Percentiles rank a stretch among this genome's conserved stretches.
Conservation (phyloP, 768 basidiomycete species). For the Russula sp. region DNA sequence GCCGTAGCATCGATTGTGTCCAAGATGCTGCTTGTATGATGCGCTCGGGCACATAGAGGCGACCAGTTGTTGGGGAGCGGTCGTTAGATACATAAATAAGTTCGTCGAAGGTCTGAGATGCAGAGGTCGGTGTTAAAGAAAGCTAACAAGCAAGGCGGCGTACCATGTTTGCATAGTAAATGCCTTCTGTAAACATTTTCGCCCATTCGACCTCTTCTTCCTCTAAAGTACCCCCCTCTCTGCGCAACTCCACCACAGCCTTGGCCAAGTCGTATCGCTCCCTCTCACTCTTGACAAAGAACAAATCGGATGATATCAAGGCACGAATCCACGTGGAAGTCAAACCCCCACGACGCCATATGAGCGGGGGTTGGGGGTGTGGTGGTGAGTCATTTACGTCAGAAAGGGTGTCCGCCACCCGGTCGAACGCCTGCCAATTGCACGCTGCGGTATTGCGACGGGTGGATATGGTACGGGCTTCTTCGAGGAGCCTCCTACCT, state of each 20-base stretch:
- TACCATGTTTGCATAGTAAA: constrained; percentile 88
- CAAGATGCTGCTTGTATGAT: constrained; percentile 78
- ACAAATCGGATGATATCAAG: constrained; percentile 69
- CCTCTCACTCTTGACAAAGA: constrained; percentile 76
- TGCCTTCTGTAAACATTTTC: constrained; percentile 67
- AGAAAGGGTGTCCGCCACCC: constrained; percentile 4
- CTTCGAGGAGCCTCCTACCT: constrained; percentile 25
- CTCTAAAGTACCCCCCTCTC: constrained; percentile 49
- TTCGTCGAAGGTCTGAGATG: constrained; percentile 68
- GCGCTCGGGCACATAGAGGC: constrained; percentile 63
- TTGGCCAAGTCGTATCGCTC: constrained; percentile 79
- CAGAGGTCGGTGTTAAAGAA: constrained; percentile 18
- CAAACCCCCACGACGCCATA: constrained; percentile 77
- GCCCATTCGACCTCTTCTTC: constrained; percentile 71
- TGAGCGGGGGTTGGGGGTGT: constrained; percentile 41
- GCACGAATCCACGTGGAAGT: constrained; percentile 71
- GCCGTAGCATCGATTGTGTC: constrained; percentile 66
- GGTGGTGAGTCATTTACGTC: constrained; percentile 26
- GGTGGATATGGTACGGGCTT: constrained; percentile 7
- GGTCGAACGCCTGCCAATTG: constrained; percentile 23
- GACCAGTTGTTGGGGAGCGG: constrained; percentile 65
- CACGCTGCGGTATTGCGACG: constrained; percentile 8
- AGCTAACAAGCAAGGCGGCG: constrained; percentile 31
- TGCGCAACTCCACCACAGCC: constrained; percentile 69
- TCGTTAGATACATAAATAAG: constrained; percentile 72